A percentile compares a stretch with the other conserved stretches of the same genome.
phyloP scores from a whole-genome alignment of 805 yeast species.

The Pichia cephalocereana region DNA sequence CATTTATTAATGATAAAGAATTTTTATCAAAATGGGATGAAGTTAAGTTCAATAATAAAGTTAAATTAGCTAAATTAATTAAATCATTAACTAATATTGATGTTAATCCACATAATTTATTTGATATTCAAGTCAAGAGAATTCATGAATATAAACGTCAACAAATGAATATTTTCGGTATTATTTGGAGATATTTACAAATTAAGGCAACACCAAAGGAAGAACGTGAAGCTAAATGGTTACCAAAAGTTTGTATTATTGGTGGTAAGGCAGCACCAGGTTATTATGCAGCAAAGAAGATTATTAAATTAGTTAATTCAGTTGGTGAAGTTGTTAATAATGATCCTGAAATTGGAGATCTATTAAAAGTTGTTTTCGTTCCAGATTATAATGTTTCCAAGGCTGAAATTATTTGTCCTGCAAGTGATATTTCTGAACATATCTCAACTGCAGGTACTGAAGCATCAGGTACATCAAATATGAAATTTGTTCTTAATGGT shows the following conservation, averaged over 20 bases:
- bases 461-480: conserved; percentile 92
- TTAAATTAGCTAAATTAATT: conserved; percentile 55
- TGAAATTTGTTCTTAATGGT: conserved; percentile 92
- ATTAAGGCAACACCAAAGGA: conserved; percentile 60
- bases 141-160: conserved; percentile 95
- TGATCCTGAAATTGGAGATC: conserved; percentile 64
- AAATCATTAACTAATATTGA: conserved; percentile 51
- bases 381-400: conserved; percentile 93
- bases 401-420: conserved; percentile 87
- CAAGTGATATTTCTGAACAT: conserved; percentile 85
- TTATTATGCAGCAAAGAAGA: conserved; percentile 87
- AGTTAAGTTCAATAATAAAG: conserved; percentile 64
- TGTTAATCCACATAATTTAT: conserved; percentile 65
- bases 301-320: conserved; percentile 75
- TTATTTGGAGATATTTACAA: conserved; percentile 69
- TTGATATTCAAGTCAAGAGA: conserved; percentile 90
- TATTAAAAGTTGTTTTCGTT: conserved; percentile 77
- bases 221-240: conserved; percentile 50
- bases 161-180: conserved; percentile 86
- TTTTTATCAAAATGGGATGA: conserved; percentile 65
- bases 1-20: conserved; percentile 55
- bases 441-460: conserved; percentile 97
- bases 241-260: conserved; percentile 71
- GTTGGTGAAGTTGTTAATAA: conserved; percentile 75
- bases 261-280: conserved; percentile 99